Percentiles rank a stretch among this genome's conserved stretches.
Conservation (phyloP, 2,329 filamentous ascomycete genomes). For the Chalara sp. region DNA sequence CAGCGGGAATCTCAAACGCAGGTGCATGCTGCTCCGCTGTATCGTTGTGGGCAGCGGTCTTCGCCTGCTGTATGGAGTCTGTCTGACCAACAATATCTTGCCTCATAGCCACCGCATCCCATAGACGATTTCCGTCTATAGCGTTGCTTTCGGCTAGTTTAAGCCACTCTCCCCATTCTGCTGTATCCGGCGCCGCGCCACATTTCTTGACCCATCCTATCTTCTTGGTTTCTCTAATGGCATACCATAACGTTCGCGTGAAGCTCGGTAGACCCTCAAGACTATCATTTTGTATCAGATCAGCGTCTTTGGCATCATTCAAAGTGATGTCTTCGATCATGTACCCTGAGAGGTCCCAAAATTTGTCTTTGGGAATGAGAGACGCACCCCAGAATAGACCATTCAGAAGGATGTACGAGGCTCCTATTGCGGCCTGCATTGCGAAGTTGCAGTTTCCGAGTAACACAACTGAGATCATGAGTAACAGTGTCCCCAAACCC, state of each 20-base stretch:
- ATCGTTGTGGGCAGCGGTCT: constrained; percentile 7
- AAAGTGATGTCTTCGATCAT: constrained; percentile 35
- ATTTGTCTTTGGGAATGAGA: constrained; percentile 32
- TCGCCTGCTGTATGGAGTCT: constrained; percentile 7
- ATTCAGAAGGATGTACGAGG: constrained; percentile 52
- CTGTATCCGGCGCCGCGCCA: constrained; percentile 44
- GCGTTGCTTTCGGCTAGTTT: constrained; percentile 38
- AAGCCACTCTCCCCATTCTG: constrained; percentile 49
- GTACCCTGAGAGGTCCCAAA: constrained; percentile 54
- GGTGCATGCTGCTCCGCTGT: constrained; percentile 20
- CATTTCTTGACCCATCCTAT: constrained; percentile 46
- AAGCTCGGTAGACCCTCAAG: constrained; percentile 40
- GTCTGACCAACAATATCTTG: constrained; percentile 36
- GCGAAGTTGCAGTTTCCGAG: constrained; percentile 57
- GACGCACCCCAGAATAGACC: constrained; percentile 46
- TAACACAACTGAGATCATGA: constrained; percentile 55
- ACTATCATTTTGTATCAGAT: constrained; percentile 25
- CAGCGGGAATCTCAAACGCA: constrained; percentile 16
- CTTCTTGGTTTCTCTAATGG: constrained; percentile 45
- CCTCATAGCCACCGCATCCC: constrained; percentile 43
- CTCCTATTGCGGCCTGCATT: constrained; percentile 51
- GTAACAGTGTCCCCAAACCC: constrained; percentile 46
- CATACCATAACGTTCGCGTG: constrained; percentile 52
- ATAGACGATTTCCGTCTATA: constrained; percentile 24
- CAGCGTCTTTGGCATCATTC: constrained; percentile 30